Conservation (phyloP, 1,139 yeast genomes). For the Meyerozyma smithsonii region DNA sequence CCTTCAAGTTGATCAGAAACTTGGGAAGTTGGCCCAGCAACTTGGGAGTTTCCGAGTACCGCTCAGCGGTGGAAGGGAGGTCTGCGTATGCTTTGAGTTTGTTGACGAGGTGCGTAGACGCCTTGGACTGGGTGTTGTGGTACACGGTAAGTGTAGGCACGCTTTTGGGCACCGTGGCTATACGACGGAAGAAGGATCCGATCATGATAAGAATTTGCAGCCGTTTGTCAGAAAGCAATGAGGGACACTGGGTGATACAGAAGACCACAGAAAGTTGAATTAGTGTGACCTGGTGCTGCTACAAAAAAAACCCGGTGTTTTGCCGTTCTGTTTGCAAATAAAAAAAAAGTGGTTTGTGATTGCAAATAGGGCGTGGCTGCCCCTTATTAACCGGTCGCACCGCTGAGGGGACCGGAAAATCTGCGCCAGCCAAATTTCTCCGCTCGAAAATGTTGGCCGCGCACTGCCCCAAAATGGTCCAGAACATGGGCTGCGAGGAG, state of each 20-base stretch:
- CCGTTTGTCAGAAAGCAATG: not conserved
- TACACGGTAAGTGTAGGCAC: conserved; percentile 22
- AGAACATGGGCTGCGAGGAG: not conserved
- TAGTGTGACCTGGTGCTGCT: not conserved
- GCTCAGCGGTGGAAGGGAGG: conserved; percentile 20
- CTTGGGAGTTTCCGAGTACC: conserved; percentile 7
- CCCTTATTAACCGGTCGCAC: not conserved
- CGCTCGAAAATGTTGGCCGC: conserved; percentile 3
- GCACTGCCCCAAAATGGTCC: conserved; percentile 1
- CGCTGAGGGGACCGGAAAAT: conserved; percentile 3
- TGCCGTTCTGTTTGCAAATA: too few relatives aligned
- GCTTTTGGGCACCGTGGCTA: conserved; percentile 9
- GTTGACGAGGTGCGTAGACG: conserved; percentile 24
- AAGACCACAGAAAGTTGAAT: too few relatives aligned
- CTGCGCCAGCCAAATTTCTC: conserved; percentile 1
- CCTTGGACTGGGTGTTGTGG: conserved; percentile 25
- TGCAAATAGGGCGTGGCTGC: not conserved
- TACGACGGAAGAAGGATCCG: conserved; percentile 1
- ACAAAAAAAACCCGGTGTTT: not conserved
- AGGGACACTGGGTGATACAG: not conserved
- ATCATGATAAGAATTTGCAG: conserved; percentile 1
- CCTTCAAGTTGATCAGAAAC: conserved; percentile 22
- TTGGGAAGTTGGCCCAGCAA: conserved; percentile 10
- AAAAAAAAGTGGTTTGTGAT: not conserved
- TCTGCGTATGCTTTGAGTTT: conserved; percentile 19